Evolutionary conservation across 2,329 filamentous ascomycete species (phyloP), one percentile per base, ranked within the genome.

Genomic region (Lizonia empirigonia): DNA sequence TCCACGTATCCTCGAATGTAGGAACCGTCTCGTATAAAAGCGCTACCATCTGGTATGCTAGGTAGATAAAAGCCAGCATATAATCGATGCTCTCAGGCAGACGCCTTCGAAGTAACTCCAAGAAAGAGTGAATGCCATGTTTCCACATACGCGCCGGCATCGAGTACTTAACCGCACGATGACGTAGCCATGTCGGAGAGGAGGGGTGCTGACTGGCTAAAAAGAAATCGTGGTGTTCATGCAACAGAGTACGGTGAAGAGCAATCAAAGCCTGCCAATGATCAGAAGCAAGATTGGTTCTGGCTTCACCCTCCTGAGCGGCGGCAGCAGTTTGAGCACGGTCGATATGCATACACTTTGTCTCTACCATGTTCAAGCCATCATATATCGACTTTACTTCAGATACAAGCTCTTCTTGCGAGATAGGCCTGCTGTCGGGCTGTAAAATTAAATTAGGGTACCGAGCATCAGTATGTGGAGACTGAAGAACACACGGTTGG

Each of bases 141-240:
- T 90, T 82, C 94, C 94, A 97, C 89, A 97, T 94, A 0, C 93
- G 79, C 0, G 90, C 91, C 0, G 93, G 92, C 90, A 97, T 97
- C 0, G 86, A 85, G 60, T 96, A 96, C 55, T 94, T 94, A 0
- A 82, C 81, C 0, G 91, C 87, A 0, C 97, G 73, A 0, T 84
- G 78, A 3, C 83, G 80, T 0, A 97, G 70, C 0, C 86, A 84
- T 0, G 80, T 79, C 19, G 82, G 88, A 0, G 91, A 90, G 0
- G 86, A 88, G 1, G 64, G 92, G 65, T 97, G 91, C 60, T 97
- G 91, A 0, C 85, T 89, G 0, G 92, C 92, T 1, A 96, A 77
- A 50, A 97, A 92, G 47, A 80, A 80, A 50, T 80, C 78, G 57
- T 80, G 77, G 48, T 80, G 77, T 54, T 96, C 90, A 56, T 94